phyloP scores from a whole-genome alignment of 1,284 basidiomycete genomes.

The Neonothopanus nambi region DNA sequence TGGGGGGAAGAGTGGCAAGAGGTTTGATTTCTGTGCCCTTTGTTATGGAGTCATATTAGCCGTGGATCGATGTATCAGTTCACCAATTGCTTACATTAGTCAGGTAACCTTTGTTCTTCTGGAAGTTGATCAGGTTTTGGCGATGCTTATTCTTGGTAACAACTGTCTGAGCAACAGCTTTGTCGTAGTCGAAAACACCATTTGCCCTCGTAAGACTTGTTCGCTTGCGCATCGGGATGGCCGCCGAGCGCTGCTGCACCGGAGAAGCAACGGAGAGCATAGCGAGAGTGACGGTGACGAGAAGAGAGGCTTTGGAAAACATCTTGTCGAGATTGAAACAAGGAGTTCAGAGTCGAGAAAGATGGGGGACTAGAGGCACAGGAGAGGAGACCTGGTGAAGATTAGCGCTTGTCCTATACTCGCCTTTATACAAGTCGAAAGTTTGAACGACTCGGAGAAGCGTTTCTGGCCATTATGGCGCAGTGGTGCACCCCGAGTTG shows the following conservation, averaged over 20 bases:
- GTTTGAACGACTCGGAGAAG: too few species aligned
- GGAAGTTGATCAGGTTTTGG: conserved; percentile 26
- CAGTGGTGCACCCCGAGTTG: too few species aligned
- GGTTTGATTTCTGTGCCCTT: conserved; percentile 22
- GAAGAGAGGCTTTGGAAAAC: conserved; percentile 7
- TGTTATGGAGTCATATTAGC: not conserved
- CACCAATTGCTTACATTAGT: conserved; percentile 11
- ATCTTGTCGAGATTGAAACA: not conserved
- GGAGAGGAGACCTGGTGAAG: too few species aligned
- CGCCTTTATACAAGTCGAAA: too few species aligned
- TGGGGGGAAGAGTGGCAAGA: conserved; percentile 15
- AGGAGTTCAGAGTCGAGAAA: too few species aligned
- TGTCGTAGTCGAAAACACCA: conserved; percentile 28
- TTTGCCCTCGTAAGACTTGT: conserved; percentile 18
- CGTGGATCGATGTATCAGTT: not conserved
- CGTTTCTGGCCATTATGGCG: too few species aligned
- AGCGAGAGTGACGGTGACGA: conserved; percentile 3
- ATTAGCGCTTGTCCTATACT: too few species aligned
- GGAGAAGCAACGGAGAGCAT: conserved; percentile 3
- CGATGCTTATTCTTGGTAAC: conserved; percentile 28
- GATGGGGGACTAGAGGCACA: too few species aligned
- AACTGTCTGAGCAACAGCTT: conserved; percentile 20
- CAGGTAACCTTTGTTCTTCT: conserved; percentile 24
- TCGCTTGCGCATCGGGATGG: conserved; percentile 16
- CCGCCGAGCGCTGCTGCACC: not conserved